Percentiles rank a stretch among this genome's conserved stretches.
phyloP scores from a whole-genome alignment of 371 early-diverging fungal species.

The Mortierella sp. region DNA sequence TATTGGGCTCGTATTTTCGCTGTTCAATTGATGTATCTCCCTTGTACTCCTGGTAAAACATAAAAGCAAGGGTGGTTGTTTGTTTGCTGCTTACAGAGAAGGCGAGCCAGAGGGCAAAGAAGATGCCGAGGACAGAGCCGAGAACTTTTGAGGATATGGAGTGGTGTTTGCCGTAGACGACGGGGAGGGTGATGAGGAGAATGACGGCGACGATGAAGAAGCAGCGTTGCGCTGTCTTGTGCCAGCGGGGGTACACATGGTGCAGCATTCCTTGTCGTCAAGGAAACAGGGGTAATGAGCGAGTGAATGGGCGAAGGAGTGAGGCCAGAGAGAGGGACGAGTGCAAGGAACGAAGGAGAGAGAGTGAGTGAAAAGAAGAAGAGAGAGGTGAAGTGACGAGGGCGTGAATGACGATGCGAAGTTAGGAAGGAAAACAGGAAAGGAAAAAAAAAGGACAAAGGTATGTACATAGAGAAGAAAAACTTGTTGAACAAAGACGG shows the following conservation, averaged over 20 bases:
- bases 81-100: slow-evolving; percentile 43
- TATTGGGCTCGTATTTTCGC: background rate
- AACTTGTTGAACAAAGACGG: too few species aligned
- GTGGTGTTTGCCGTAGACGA: slow-evolving; percentile 35
- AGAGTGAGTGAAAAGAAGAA: too few species aligned
- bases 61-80: background rate
- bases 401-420: too few species aligned
- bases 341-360: too few species aligned
- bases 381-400: too few species aligned
- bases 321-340: too few species aligned
- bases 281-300: too few species aligned
- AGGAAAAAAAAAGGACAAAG: too few species aligned
- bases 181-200: slow-evolving; percentile 48
- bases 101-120: slow-evolving; percentile 36
- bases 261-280: slow-evolving; percentile 26
- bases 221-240: slow-evolving; percentile 37
- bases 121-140: slow-evolving; percentile 34
- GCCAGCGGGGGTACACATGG: slow-evolving; percentile 52
- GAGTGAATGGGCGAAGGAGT: too few species aligned
- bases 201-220: slow-evolving; percentile 42
- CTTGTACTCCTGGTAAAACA: background rate
- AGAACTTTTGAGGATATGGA: slow-evolving; percentile 33
- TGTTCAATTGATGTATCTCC: background rate
- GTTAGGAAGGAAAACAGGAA: too few species aligned
- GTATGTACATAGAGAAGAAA: too few species aligned